Conservation (phyloP, 352 stramenopile species). For the Plasmopara muralis region DNA sequence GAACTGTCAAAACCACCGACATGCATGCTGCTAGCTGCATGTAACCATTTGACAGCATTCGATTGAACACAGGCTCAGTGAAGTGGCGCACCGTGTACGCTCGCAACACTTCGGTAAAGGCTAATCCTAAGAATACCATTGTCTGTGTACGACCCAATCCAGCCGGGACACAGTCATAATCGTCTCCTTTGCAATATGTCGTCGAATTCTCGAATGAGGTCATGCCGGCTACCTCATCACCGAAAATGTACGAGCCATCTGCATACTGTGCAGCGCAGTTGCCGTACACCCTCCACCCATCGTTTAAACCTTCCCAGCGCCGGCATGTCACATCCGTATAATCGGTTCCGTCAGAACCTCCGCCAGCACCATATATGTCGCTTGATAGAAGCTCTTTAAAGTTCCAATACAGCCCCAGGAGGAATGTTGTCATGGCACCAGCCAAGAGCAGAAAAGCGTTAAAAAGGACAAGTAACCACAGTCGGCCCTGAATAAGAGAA, state of each 20-base stretch:
- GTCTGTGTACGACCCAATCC: constrained; percentile 63
- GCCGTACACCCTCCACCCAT: constrained; percentile 46
- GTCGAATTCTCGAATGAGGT: constrained; percentile 31
- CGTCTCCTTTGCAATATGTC: constrained; percentile 45
- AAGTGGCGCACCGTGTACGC: constrained; percentile 75
- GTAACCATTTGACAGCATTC: constrained; percentile 64
- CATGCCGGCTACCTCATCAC: constrained; percentile 25
- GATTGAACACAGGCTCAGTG: constrained; percentile 47
- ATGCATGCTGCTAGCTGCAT: constrained; percentile 48
- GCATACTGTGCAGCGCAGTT: constrained; percentile 41
- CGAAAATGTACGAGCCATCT: constrained; percentile 54
- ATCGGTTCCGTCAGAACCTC: constrained; percentile 33
- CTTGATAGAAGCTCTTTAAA: constrained; percentile 41
- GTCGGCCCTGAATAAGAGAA: constrained; percentile 46
- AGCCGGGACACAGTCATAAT: constrained; percentile 54
- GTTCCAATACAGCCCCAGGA: constrained; percentile 70
- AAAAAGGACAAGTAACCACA: constrained; percentile 55
- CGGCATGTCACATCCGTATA: constrained; percentile 52
- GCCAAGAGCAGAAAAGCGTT: constrained; percentile 51
- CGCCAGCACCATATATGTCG: constrained; percentile 47
- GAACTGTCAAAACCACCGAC: constrained; percentile 47
- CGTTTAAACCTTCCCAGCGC: constrained; percentile 44
- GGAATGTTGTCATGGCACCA: constrained; percentile 39
- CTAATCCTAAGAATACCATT: constrained; percentile 64
- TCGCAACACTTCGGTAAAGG: constrained; percentile 69